Evolutionary conservation across 1,284 basidiomycete genomes (phyloP), one percentile per base, ranked within the genome.

Genomic region (Tremellales sp.): DNA sequence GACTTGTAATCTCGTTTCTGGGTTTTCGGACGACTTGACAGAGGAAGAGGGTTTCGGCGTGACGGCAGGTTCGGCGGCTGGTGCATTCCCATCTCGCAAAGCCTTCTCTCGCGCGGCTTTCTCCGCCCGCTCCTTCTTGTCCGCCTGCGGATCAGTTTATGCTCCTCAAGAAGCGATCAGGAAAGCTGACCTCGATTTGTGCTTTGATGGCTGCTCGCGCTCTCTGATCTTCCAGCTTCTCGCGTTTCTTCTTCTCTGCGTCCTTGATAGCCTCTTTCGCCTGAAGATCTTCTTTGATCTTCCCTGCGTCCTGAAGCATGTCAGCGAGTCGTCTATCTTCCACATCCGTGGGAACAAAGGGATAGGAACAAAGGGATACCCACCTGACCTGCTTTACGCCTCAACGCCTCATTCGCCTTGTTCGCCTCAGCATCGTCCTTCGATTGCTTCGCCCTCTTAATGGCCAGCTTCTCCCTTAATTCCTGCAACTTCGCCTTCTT

Each of bases 81-180:
- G 47, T 37, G 75, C 61, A 10, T 22, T 43, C 2, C 88, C 91
- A 41, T 91, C 88, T 33, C 91, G 81, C 11, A 90, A 68, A 0
- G 89, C 89, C 70, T 94, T 96, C 73, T 94, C 92, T 26, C 83
- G 78, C 0, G 89, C 89, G 1, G 84, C 79, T 64, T 87, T 91
- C 64, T 87, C 89, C 0, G 88, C 87, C n/a, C 92, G 82, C 22
- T 82, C 84, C 49, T 82, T 81, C 76, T 90, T 96, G 77, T 96
- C 92, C 0, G 85, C 87, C 68, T 72, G 49, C 24, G 8, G 11
- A 21, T n/a, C 1, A 17, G 19, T 13, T 29, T 27, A 22, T 3
- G 13, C 19, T n/a, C 25, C n/a, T 23, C 15, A 29, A 45, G 37
- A 12, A 5, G 24, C 17, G 21, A 10, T 12, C 27, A 12, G 24